Evolutionary conservation across 108 stramenopile genomes (phyloP).

Genomic region (Nannochloropsis salina): DNA sequence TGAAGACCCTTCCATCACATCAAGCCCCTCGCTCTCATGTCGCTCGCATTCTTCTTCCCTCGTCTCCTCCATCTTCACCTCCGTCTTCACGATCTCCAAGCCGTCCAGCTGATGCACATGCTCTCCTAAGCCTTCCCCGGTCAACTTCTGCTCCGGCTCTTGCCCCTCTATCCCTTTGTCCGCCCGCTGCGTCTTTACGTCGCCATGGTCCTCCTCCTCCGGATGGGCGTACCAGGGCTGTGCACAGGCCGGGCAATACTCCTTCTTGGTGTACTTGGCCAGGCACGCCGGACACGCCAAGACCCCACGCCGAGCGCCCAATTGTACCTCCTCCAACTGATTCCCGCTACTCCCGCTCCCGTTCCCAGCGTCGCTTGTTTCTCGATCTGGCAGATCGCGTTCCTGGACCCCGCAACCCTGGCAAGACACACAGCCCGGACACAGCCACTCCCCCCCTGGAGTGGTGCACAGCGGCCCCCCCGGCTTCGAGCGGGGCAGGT

Average conservation of each 20-base stretch:
- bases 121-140: neutral
- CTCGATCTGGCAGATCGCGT: neutral
- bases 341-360: neutral
- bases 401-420: neutral
- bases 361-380: neutral
- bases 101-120: neutral
- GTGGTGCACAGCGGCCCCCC: neutral
- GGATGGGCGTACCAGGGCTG: constrained; percentile 61
- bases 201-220: constrained; percentile 54
- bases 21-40: constrained; percentile 35
- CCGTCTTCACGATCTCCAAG: neutral
- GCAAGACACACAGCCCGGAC: neutral
- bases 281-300: constrained; percentile 56
- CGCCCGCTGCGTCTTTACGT: neutral
- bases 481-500: neutral
- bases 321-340: neutral
- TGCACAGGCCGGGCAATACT: constrained; percentile 62
- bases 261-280: constrained; percentile 50
- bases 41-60: neutral
- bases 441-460: neutral
- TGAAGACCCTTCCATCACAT: neutral
- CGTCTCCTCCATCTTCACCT: neutral
- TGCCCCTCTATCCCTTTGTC: neutral
- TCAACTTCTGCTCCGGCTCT: neutral
- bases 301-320: neutral